Conservation (phyloP, 2,329 filamentous ascomycete species). For the Alternaria triticina region DNA sequence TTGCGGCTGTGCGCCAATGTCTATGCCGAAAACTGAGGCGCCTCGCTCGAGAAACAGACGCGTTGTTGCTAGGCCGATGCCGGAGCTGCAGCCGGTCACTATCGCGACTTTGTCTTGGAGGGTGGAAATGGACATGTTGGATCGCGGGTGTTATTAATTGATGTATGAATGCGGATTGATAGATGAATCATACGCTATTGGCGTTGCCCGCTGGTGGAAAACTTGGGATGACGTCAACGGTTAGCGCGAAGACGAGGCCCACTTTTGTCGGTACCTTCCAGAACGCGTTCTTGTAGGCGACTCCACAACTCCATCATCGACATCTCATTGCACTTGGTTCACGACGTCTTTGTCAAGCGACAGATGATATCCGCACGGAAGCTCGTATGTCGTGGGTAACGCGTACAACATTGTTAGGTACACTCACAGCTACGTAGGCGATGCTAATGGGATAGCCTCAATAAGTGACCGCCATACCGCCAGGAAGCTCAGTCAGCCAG, state of each 20-base stretch:
- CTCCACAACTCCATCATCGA: background rate
- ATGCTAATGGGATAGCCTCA: background rate
- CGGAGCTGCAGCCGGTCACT: constrained; percentile 39
- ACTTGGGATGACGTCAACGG: constrained; percentile 16
- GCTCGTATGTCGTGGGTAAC: background rate
- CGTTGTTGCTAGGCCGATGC: constrained; percentile 38
- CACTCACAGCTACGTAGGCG: background rate
- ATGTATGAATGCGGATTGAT: background rate
- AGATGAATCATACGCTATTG: background rate
- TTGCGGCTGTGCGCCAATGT: constrained; percentile 27
- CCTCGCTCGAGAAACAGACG: constrained; percentile 30
- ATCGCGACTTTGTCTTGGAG: constrained; percentile 36
- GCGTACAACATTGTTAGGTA: background rate
- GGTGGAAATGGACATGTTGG: constrained; percentile 24
- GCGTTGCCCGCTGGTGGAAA: constrained; percentile 4
- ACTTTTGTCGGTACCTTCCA: background rate
- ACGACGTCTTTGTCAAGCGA: background rate
- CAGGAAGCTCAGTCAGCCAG: constrained; percentile 40
- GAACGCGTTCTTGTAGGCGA: background rate
- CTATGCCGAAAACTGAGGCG: constrained; percentile 39
- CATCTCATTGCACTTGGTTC: too few relatives aligned
- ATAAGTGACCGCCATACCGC: constrained; percentile 30
- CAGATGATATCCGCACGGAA: too few relatives aligned
- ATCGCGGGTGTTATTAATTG: background rate
- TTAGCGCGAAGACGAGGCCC: constrained; percentile 7